Base-by-base conservation (phyloP, 371 early-diverging fungal species). In the Circinella umbellata region DNA sequence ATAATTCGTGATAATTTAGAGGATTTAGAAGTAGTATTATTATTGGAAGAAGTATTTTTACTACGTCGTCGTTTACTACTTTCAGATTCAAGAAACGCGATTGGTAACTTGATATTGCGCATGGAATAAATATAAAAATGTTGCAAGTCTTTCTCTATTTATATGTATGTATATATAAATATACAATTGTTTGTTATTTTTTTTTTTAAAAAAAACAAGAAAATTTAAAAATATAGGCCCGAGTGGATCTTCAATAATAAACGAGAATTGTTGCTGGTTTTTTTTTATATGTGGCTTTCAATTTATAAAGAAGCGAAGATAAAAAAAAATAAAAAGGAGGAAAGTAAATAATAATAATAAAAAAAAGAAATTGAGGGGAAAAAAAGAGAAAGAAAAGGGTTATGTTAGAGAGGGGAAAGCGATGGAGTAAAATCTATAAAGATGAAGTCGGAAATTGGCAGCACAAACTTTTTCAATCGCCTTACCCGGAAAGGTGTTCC, bases 401-500 rank as follows among this genome's bases (percentile, higher is more conserved):
- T 27, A 27, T 27, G 27, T 27, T 27, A 27, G 27, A 27, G 27
- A 27, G 27, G 27, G n/a, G n/a, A n/a, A n/a, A n/a, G n/a, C n/a
- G n/a, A n/a, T n/a, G n/a, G n/a, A 49, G 49, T 9, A 49, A 47
- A 17, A n/a, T 61, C 17, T 61, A 34, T 13, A 18, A 57, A 57
- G n/a, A 51, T 5, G 15, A 17, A 27, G 57, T 57, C 57, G 27
- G 57, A 57, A 42, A 9, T 34, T 34, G 62, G 46, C 38, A 61
- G 34, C 39, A 61, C 62, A 61, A 61, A 39, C 62, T 61, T 38
- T 42, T 39, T 15, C 17, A 38, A 38, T 57, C 62, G 62, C 17
- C 4, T 61, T 61, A 61, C 62, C 62, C 42, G 62, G 34, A 61
- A 42, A 18, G 62, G 15, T 8, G 7, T 5, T 61, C 38, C 62